A percentile compares a stretch with the other conserved stretches of the same genome.
These are phyloP conservation scores for Rhizopus stolonifer DNA, from an alignment of 371 early-diverging fungal species.

Conservation along the genomic window DNA sequence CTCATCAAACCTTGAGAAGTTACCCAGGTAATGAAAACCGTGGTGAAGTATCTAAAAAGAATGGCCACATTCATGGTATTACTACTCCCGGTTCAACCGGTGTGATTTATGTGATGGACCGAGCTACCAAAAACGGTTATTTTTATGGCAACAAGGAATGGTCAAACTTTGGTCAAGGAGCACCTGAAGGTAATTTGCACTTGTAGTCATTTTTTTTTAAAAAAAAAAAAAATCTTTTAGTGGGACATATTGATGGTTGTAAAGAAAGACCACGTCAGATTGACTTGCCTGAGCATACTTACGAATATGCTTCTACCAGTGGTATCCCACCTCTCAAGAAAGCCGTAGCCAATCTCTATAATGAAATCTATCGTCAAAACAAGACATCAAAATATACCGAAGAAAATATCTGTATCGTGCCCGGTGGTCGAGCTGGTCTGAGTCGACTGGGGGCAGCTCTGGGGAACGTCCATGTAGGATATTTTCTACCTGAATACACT, in stretches of 20 bases:
- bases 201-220: too few species aligned
- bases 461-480: slow-evolving; percentile 52
- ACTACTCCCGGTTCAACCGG: slow-evolving; percentile 51
- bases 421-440: slow-evolving; percentile 55
- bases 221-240: slow-evolving; percentile 14
- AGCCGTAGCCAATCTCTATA: slow-evolving; percentile 50
- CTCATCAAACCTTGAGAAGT: slow-evolving; percentile 35
- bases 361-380: slow-evolving; percentile 40
- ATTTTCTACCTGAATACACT: slow-evolving; percentile 56
- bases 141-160: slow-evolving; percentile 29
- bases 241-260: slow-evolving; percentile 43
- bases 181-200: slow-evolving; percentile 58
- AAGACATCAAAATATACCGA: slow-evolving; percentile 45
- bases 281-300: slow-evolving; percentile 17
- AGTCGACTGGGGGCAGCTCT: slow-evolving; percentile 51
- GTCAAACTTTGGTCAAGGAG: slow-evolving; percentile 59
- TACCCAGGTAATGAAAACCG: slow-evolving; percentile 39
- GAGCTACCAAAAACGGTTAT: slow-evolving; percentile 46
- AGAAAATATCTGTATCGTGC: slow-evolving; percentile 54
- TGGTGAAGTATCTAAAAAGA: slow-evolving; percentile 5
- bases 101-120: slow-evolving; percentile 56
- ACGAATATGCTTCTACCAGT: slow-evolving; percentile 45
- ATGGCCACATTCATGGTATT: slow-evolving; percentile 29
- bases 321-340: slow-evolving; percentile 37
- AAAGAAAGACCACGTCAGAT: slow-evolving; percentile 34